These are phyloP conservation scores for Ophiosphaerella herpotricha DNA, from an alignment of 2,329 filamentous ascomycete species.

Conservation along the genomic window DNA sequence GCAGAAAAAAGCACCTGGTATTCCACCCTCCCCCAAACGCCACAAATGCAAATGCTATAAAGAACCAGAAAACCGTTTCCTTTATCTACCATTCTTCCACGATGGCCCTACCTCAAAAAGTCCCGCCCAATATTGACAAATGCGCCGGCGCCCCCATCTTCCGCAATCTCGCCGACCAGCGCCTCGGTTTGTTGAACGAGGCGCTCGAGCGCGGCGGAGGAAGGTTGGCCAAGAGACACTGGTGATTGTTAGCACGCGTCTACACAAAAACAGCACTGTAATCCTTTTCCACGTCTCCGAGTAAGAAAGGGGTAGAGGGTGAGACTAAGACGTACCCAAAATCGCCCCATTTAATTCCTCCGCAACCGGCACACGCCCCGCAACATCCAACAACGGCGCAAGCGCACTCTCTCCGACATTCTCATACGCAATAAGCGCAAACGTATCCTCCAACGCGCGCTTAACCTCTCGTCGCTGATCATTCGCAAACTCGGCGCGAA, in stretches of 20 bases:
- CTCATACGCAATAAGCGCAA: constrained; percentile 83
- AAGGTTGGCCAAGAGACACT: constrained; percentile 75
- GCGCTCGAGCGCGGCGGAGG: constrained; percentile 81
- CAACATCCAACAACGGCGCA: constrained; percentile 75
- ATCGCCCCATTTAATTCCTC: constrained; percentile 96
- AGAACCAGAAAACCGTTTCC: no score
- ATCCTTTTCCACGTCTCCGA: no score
- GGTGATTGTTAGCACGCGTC: constrained; percentile 35
- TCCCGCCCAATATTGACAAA: constrained; percentile 70
- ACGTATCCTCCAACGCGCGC: constrained; percentile 80
- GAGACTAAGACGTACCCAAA: constrained; percentile 61
- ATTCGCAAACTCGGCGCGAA: constrained; percentile 76
- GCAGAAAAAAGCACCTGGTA: no score
- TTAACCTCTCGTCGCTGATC: constrained; percentile 72
- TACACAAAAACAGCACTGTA: neutral
- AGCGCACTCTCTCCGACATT: constrained; percentile 80
- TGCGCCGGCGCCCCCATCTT: constrained; percentile 78
- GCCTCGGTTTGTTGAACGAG: constrained; percentile 85
- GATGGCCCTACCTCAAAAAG: constrained; percentile 31
- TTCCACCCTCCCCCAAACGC: no score
- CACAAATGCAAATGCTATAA: no score
- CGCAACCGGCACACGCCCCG: constrained; percentile 76
- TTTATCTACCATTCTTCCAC: no score
- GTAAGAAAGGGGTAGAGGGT: no score
- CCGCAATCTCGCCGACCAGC: constrained; percentile 78